Conservation (phyloP, 2,329 filamentous ascomycete species). For the Seiridium unicorne region DNA sequence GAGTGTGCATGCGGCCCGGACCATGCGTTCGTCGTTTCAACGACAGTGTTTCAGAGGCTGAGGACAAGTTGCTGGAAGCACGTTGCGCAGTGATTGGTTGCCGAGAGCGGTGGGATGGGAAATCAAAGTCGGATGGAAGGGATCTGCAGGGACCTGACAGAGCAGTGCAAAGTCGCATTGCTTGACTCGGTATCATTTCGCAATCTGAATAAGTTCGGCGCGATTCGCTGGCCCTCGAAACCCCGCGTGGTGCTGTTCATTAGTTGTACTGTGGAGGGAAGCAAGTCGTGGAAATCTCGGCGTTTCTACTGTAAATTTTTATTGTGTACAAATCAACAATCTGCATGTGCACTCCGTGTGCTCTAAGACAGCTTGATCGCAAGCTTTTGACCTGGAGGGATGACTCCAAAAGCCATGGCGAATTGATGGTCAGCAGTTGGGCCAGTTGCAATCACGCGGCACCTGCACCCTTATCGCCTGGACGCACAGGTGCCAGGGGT, state of each 20-base stretch:
- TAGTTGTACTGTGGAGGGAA: too few relatives aligned
- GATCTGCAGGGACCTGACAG: neutral
- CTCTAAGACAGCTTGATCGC: too few relatives aligned
- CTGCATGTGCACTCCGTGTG: too few relatives aligned
- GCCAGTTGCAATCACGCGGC: neutral
- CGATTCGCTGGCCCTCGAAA: too few relatives aligned
- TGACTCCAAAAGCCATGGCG: too few relatives aligned
- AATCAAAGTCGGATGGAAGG: neutral
- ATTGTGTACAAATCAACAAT: too few relatives aligned
- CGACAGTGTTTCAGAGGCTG: neutral
- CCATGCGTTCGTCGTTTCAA: too few relatives aligned
- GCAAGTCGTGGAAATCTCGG: too few relatives aligned
- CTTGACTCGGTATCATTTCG: neutral
- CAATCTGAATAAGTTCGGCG: neutral
- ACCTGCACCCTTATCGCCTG: neutral
- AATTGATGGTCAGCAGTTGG: neutral
- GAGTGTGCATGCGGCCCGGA: too few relatives aligned
- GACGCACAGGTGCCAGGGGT: neutral
- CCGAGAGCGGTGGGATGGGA: neutral
- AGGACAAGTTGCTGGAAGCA: constrained; percentile 4
- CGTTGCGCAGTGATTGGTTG: constrained; percentile 7
- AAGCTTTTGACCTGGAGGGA: too few relatives aligned
- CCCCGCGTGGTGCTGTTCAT: too few relatives aligned
- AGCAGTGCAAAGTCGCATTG: neutral
- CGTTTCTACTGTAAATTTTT: too few relatives aligned